Evolutionary conservation across 202 grass and related monocot species (phyloP).

Genomic region (Thinopyrum obtusiflorum): DNA sequence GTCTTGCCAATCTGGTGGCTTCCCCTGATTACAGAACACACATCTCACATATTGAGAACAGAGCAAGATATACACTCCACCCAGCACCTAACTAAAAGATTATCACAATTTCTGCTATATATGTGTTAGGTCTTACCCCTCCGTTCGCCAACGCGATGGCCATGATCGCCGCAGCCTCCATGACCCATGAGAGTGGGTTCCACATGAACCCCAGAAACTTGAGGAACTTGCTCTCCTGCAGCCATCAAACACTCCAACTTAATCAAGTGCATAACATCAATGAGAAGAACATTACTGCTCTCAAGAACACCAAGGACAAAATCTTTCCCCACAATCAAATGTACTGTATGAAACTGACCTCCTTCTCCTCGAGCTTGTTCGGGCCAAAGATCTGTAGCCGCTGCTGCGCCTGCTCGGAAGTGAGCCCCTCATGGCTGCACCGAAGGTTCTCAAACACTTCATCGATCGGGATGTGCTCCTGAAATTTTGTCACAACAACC

Average conservation of each 20-base stretch:
- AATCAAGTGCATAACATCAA: neutral
- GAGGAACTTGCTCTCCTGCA: conserved; percentile 85
- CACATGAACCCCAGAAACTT: conserved; percentile 98
- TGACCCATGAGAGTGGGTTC: conserved; percentile 94
- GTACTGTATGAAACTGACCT: conserved; percentile 23
- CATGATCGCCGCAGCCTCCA: conserved; percentile 70
- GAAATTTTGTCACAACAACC: neutral
- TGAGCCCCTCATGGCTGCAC: conserved; percentile 53
- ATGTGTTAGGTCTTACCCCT: conserved; percentile 14
- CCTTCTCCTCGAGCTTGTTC: conserved; percentile 82
- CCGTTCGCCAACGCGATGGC: conserved; percentile 61
- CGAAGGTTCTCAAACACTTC: conserved; percentile 63
- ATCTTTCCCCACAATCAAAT: too few species aligned
- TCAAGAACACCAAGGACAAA: neutral
- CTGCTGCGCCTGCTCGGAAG: conserved; percentile 40
- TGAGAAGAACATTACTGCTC: neutral
- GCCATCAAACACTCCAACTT: neutral
- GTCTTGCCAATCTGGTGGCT: conserved; percentile 79
- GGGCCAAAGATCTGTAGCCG: conserved; percentile 65
- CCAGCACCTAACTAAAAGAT: neutral
- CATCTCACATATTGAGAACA: neutral
- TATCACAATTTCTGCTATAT: neutral
- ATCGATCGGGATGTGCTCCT: conserved; percentile 65
- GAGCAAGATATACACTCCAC: neutral
- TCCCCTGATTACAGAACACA: conserved; percentile 43